Conservation (phyloP, 495 filamentous ascomycete genomes). For the Hypoxylon fuscum region DNA sequence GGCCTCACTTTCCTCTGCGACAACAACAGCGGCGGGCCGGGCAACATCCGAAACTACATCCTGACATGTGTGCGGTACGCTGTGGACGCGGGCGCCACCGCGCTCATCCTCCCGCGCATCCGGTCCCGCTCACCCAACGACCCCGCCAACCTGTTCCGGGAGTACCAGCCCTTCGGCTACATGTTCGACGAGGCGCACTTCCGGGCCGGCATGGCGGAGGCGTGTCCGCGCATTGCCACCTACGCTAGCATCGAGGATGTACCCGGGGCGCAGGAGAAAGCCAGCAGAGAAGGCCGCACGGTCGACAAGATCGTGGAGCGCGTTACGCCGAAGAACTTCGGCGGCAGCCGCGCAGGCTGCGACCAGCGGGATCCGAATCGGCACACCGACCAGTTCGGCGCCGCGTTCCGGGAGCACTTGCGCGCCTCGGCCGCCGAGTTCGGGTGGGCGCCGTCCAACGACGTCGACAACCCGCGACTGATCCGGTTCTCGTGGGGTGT, state of each 20-base stretch:
- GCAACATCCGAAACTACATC: slow-evolving; percentile 63
- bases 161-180: slow-evolving; percentile 49
- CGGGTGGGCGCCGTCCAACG: slow-evolving; percentile 32
- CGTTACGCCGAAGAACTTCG: slow-evolving; percentile 54
- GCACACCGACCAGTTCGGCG: slow-evolving; percentile 54
- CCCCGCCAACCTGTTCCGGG: slow-evolving; percentile 44
- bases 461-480: slow-evolving; percentile 42
- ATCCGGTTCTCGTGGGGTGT: slow-evolving; percentile 56
- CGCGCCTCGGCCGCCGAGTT: slow-evolving; percentile 20
- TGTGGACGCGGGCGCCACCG: slow-evolving; percentile 58
- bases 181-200: slow-evolving; percentile 60
- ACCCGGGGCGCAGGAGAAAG: slow-evolving; percentile 43
- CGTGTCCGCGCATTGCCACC: slow-evolving; percentile 55
- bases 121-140: slow-evolving; percentile 43
- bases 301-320: slow-evolving; percentile 47
- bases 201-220: slow-evolving; percentile 38
- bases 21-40: slow-evolving; percentile 62
- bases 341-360: slow-evolving; percentile 49
- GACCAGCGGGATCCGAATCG: slow-evolving; percentile 56
- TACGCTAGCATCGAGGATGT: slow-evolving; percentile 48
- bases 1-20: slow-evolving; percentile 58
- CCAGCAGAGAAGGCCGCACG: slow-evolving; percentile 16
- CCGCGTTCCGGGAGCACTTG: slow-evolving; percentile 44
- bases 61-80: slow-evolving; percentile 60
- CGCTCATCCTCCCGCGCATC: slow-evolving; percentile 55